phyloP scores from a whole-genome alignment of 2,329 filamentous ascomycete species.

The Nothomitra cinnamomea region DNA sequence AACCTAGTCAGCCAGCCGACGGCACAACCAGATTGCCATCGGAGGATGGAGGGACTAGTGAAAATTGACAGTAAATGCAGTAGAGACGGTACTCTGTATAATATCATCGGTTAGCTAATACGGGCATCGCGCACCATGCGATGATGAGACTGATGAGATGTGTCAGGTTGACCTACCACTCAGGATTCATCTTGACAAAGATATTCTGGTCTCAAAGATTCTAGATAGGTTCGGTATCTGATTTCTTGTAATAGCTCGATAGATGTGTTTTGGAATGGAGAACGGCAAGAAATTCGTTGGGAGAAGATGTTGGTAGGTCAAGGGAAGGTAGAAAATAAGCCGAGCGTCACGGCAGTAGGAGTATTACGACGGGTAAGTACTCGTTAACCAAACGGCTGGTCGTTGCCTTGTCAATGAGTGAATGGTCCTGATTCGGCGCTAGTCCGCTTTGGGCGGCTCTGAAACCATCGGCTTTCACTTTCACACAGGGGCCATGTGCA shows the following conservation, averaged over 20 bases:
- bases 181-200: slow-evolving; percentile 53
- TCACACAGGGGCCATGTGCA: too few relatives aligned
- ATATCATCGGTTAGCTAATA: slow-evolving; percentile 8
- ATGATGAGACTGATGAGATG: slow-evolving; percentile 9
- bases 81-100: neutral
- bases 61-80: too few relatives aligned
- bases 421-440: neutral
- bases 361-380: too few relatives aligned
- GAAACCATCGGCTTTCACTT: neutral
- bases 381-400: neutral
- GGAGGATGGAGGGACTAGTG: neutral
- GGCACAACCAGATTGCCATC: neutral
- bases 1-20: neutral
- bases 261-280: neutral
- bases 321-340: neutral
- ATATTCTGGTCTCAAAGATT: neutral
- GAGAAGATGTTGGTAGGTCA: neutral
- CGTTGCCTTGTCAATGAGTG: neutral
- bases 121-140: slow-evolving; percentile 13
- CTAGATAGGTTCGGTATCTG: neutral
- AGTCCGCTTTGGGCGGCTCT: neutral
- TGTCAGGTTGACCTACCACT: slow-evolving; percentile 52
- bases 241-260: neutral
- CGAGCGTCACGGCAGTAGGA: neutral
- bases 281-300: neutral